Evolutionary conservation across 1,284 basidiomycete genomes (phyloP).

Genomic region (Schizophyllum commune): DNA sequence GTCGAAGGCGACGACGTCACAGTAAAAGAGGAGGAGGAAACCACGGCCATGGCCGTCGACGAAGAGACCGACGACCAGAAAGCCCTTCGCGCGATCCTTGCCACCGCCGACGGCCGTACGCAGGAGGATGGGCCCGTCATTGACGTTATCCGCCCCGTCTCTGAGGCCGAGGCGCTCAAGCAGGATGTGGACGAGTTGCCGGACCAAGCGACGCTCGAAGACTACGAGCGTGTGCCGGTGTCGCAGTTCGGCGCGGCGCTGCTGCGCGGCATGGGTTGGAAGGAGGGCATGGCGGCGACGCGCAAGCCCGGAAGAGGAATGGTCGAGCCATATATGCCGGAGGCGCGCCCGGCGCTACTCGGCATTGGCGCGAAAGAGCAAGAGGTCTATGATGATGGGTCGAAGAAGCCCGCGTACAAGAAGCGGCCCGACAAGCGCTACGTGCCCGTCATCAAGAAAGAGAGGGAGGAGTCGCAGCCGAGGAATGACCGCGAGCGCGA

Average conservation of each 20-base stretch:
- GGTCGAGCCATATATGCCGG: constrained; percentile 75
- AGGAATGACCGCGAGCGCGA: neutral
- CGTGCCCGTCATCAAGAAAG: constrained; percentile 65
- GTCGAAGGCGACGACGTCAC: constrained; percentile 14
- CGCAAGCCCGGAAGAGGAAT: constrained; percentile 46
- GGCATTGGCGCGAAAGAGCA: constrained; percentile 89
- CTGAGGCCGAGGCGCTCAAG: constrained; percentile 74
- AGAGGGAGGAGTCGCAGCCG: constrained; percentile 22
- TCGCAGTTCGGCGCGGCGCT: constrained; percentile 92
- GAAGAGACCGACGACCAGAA: constrained; percentile 62
- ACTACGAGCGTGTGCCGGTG: constrained; percentile 88
- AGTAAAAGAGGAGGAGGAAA: constrained; percentile 19
- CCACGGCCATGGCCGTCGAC: constrained; percentile 23
- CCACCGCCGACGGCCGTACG: constrained; percentile 33
- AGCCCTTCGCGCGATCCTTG: constrained; percentile 68
- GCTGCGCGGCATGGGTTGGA: constrained; percentile 96
- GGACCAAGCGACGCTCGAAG: constrained; percentile 69
- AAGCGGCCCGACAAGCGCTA: constrained; percentile 62
- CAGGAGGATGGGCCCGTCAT: constrained; percentile 32
- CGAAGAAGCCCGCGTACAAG: constrained; percentile 31
- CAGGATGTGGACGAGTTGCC: constrained; percentile 78
- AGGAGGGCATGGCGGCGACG: constrained; percentile 69
- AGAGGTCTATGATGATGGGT: constrained; percentile 57
- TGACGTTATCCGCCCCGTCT: constrained; percentile 49
- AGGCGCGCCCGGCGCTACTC: constrained; percentile 72